Base-by-base conservation (phyloP, 2,329 filamentous ascomycete species). In the Alternaria incomplexa region DNA sequence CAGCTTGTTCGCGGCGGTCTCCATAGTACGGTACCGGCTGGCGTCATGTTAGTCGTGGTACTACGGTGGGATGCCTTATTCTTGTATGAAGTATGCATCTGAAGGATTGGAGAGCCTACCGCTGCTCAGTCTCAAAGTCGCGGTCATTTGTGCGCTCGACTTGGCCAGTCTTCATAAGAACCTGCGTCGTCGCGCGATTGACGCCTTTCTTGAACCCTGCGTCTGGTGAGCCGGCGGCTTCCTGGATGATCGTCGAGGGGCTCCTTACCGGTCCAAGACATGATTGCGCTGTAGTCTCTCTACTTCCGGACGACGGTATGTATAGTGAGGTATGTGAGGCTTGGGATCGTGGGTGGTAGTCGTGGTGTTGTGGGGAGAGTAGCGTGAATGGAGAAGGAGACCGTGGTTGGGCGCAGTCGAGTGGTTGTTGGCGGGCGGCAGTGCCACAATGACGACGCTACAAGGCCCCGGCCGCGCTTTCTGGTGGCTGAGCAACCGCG, bases 161-260 rank as follows among this genome's bases (percentile, higher is more conserved):
- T 85, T 98, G 96, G 64, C 96, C 93, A 89, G 72, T 97, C 88
- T 99, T 99, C 95, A 99, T 98, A 93, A 99, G 97, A 67, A 98
- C 95, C 90, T 97, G 94, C 84, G 96, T 99, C 82, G 95, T 97
- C 76, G 95, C 95, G 85, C 96, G 93, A 86, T 96, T 95, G 85
- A 98, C 94, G 89, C 96, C 96, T 82, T 97, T 97, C 85, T 96
- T 93, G 85, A 93, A 95, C 69, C 91, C 91, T 91, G 76, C 36
- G 65, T 26, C 26, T 23, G 46, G 66, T 78, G 55, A 79, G 76
- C 61, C 56, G 62, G 47, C 58, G 46, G 63, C 15, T 47, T 56
- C 23, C 68, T 43, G 44, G 32, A 51, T 28, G n/a, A 45, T 12
- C n/a, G 53, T 40, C 32, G 62, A 55, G 65, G 61, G 58, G 57